Conservation (phyloP, 116 monocot species). For the Trichopus zeylanicus region DNA sequence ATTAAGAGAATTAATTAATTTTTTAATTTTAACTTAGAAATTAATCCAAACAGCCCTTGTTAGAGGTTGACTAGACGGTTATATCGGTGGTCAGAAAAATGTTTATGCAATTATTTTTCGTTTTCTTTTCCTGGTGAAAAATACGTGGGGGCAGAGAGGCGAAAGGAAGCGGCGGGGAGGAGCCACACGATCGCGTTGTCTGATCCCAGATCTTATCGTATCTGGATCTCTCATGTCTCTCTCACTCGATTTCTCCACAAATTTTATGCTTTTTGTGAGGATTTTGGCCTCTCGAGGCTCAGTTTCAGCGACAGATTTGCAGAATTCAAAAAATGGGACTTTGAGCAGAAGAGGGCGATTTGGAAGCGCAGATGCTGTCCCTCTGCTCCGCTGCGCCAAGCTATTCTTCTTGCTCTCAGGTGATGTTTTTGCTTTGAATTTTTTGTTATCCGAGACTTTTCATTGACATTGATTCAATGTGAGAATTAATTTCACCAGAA, state of each 20-base stretch:
- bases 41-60: too few relatives aligned
- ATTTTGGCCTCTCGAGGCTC: not conserved
- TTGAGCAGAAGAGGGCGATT: not conserved
- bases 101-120: too few relatives aligned
- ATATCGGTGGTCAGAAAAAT: too few relatives aligned
- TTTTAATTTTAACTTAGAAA: too few relatives aligned
- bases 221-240: not conserved
- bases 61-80: too few relatives aligned
- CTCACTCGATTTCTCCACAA: not conserved
- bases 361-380: constrained; percentile 15
- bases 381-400: constrained; percentile 24
- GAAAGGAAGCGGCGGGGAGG: not conserved
- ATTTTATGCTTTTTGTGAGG: not conserved
- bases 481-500: too few relatives aligned
- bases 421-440: constrained; percentile 5
- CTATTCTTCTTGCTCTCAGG: constrained; percentile 12
- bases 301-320: too few relatives aligned
- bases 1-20: too few relatives aligned
- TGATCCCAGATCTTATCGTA: not conserved
- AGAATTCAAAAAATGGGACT: not conserved
- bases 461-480: too few relatives aligned
- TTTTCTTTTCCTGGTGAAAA: too few relatives aligned
- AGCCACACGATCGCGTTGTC: not conserved
- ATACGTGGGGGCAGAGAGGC: too few relatives aligned
- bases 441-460: not conserved